Evolutionary conservation across 352 stramenopile species (phyloP).

Genomic region (Phytophthora ohioensis): DNA sequence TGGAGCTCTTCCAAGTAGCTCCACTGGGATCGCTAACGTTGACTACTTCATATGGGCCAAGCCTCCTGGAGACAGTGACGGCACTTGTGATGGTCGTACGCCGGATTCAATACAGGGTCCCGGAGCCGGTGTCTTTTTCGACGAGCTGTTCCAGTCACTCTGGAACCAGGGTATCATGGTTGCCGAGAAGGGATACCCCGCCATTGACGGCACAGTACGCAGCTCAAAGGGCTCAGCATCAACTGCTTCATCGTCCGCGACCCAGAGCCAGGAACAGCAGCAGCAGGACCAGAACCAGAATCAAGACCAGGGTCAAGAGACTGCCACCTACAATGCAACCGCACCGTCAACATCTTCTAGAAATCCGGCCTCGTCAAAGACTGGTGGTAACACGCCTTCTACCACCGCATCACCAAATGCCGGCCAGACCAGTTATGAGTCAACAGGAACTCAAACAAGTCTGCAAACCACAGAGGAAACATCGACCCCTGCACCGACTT

Average conservation of each 20-base stretch:
- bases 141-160: slow-evolving; percentile 59
- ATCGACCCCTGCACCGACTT: slow-evolving; percentile 12
- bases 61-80: slow-evolving; percentile 70
- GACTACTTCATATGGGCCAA: slow-evolving; percentile 85
- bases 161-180: slow-evolving; percentile 83
- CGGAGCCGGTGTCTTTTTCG: slow-evolving; percentile 62
- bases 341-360: slow-evolving; percentile 7
- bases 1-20: slow-evolving; percentile 54
- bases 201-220: slow-evolving; percentile 48
- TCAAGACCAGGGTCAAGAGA: slow-evolving; percentile 7
- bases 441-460: slow-evolving; percentile 18
- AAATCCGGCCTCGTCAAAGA: slow-evolving; percentile 2
- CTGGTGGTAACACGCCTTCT: slow-evolving; percentile 6
- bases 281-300: slow-evolving; percentile 1
- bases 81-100: slow-evolving; percentile 53
- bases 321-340: slow-evolving; percentile 23
- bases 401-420: slow-evolving; percentile 8
- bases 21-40: slow-evolving; percentile 62
- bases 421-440: slow-evolving; percentile 22
- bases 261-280: slow-evolving; percentile 7
- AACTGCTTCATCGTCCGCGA: slow-evolving; percentile 18
- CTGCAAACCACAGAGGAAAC: slow-evolving; percentile 1
- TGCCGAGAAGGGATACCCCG: slow-evolving; percentile 42
- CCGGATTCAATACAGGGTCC: slow-evolving; percentile 61
- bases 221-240: slow-evolving; percentile 19